phyloP scores from a whole-genome alignment of 345 rosid genomes.

The Syzygium aromaticum region DNA sequence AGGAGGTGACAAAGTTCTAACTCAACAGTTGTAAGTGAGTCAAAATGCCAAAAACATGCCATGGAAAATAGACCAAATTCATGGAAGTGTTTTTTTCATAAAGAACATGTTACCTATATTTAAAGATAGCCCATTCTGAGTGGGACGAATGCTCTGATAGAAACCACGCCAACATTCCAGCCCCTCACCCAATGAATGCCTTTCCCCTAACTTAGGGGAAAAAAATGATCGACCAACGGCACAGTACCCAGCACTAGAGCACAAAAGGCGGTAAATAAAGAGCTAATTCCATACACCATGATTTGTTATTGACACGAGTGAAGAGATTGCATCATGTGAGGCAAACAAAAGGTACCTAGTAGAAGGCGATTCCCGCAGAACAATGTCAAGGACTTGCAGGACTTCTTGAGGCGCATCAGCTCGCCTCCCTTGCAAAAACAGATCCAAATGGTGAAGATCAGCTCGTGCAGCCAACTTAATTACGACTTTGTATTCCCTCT shows the following conservation, averaged over 20 bases:
- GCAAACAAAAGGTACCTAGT: slow-evolving; percentile 28
- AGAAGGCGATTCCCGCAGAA: slow-evolving; percentile 89
- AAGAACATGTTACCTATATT: slow-evolving; percentile 47
- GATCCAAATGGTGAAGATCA: slow-evolving; percentile 79
- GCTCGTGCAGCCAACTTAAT: slow-evolving; percentile 88
- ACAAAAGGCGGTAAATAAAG: slow-evolving; percentile 6
- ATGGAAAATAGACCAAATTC: neutral
- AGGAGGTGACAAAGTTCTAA: neutral
- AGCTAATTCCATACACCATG: neutral
- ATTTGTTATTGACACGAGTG: neutral
- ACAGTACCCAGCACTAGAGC: slow-evolving; percentile 39
- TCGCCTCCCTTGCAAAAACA: slow-evolving; percentile 78
- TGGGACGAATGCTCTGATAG: slow-evolving; percentile 94
- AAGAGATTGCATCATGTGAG: neutral
- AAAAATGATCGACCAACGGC: slow-evolving; percentile 94
- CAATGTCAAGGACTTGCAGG: slow-evolving; percentile 97
- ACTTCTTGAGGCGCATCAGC: slow-evolving; percentile 98
- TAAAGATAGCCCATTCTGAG: slow-evolving; percentile 88
- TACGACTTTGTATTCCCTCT: slow-evolving; percentile 61
- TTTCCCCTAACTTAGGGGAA: slow-evolving; percentile 75
- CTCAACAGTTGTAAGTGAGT: neutral
- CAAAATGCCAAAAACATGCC: neutral
- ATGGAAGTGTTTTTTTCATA: neutral
- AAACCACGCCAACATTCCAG: slow-evolving; percentile 98
- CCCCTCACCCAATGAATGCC: slow-evolving; percentile 82